phyloP scores from a whole-genome alignment of 345 rosid species.

The Salix purpurea region DNA sequence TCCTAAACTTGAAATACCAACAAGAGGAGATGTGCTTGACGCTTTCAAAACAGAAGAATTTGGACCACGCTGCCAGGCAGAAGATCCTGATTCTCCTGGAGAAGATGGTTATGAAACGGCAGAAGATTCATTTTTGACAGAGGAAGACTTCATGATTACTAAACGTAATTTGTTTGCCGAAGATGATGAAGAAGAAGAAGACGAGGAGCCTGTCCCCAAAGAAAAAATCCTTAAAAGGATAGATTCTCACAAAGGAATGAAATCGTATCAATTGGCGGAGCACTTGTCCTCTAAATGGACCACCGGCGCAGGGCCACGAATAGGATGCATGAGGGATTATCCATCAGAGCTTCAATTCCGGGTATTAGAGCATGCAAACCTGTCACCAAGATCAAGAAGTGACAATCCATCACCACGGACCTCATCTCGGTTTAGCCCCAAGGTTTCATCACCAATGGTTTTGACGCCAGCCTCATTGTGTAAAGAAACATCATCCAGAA shows the following conservation, averaged over 20 bases:
- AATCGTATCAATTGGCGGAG: slow-evolving; percentile 72
- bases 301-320: slow-evolving; percentile 91
- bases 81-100: slow-evolving; percentile 21
- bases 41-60: slow-evolving; percentile 17
- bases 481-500: slow-evolving; percentile 21
- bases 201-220: slow-evolving; percentile 46
- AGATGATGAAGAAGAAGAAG: slow-evolving; percentile 46
- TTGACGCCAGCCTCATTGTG: slow-evolving; percentile 9
- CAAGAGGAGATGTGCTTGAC: slow-evolving; percentile 14
- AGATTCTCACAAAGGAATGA: slow-evolving; percentile 67
- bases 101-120: slow-evolving; percentile 75
- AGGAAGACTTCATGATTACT: slow-evolving; percentile 62
- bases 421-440: slow-evolving; percentile 15
- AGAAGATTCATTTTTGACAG: slow-evolving; percentile 57
- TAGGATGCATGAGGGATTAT: slow-evolving; percentile 94
- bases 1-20: slow-evolving; percentile 37
- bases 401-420: slow-evolving; percentile 8
- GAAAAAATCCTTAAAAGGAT: slow-evolving; percentile 74
- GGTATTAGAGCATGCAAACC: slow-evolving; percentile 62
- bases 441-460: not conserved
- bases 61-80: slow-evolving; percentile 4
- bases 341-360: slow-evolving; percentile 70
- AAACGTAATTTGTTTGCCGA: slow-evolving; percentile 63
- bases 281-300: slow-evolving; percentile 77
- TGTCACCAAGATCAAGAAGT: slow-evolving; percentile 60